These are phyloP conservation scores for Millerozyma miso DNA, from an alignment of 805 yeast species.

Conservation along the genomic window DNA sequence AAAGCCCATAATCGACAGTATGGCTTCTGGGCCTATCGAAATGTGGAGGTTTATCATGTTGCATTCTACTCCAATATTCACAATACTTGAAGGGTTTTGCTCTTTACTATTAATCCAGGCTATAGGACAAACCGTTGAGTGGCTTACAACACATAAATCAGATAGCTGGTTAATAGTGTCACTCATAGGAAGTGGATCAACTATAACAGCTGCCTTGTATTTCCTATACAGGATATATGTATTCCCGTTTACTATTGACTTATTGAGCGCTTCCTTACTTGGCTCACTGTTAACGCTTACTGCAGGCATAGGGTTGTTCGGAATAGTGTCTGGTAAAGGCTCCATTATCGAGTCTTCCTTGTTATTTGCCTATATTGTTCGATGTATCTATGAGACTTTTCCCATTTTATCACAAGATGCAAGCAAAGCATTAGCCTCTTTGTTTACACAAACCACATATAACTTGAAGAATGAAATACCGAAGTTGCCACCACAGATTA, in stretches of 20 bases:
- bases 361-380: constrained; percentile 84
- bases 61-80: constrained; percentile 85
- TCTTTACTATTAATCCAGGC: constrained; percentile 89
- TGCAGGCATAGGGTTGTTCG: constrained; percentile 70
- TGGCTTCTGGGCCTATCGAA: constrained; percentile 11
- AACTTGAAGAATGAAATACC: constrained; percentile 33
- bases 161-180: constrained; percentile 79
- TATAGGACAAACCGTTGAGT: constrained; percentile 73
- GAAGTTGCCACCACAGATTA: constrained; percentile 32
- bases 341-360: constrained; percentile 88
- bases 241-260: constrained; percentile 65
- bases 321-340: constrained; percentile 78
- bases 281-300: constrained; percentile 83
- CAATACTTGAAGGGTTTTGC: constrained; percentile 90
- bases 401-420: constrained; percentile 72
- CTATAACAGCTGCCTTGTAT: constrained; percentile 71
- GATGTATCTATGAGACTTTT: constrained; percentile 88
- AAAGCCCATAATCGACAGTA: neutral
- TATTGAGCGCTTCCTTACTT: constrained; percentile 72
- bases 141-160: constrained; percentile 59
- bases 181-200: constrained; percentile 66
- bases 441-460: constrained; percentile 31
- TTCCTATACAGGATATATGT: constrained; percentile 81
- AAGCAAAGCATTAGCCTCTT: constrained; percentile 23
- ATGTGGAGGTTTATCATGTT: constrained; percentile 71